A percentile compares a stretch with the other conserved stretches of the same genome.
Evolutionary conservation across 805 yeast genomes (phyloP).

Genomic region (Ogataea pilisensis): DNA sequence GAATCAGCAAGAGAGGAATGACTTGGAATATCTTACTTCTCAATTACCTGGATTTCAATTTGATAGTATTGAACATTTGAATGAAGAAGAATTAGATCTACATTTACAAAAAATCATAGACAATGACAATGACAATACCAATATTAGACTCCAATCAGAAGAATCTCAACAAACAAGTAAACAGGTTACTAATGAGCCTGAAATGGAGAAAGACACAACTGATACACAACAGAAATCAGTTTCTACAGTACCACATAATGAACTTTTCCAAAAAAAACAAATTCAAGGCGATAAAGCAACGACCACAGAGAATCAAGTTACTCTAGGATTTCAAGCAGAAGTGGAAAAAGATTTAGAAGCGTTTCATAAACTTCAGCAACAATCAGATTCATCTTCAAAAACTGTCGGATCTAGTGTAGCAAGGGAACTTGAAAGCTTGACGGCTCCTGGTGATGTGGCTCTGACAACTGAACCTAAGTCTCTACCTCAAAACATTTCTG

Average conservation of each 20-base stretch:
- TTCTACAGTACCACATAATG: conserved; percentile 1
- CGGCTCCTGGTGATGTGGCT: background rate
- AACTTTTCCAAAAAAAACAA: background rate
- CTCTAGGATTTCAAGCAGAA: background rate
- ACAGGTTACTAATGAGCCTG: no score
- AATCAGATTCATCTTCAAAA: background rate
- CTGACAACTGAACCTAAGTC: background rate
- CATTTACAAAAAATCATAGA: conserved; percentile 27
- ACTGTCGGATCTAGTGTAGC: background rate
- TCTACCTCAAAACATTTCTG: no score
- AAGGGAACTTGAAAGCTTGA: background rate
- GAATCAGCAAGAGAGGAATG: conserved; percentile 1
- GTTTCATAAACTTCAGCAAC: background rate
- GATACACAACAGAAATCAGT: no score
- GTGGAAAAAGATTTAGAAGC: conserved; percentile 6
- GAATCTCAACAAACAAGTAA: no score
- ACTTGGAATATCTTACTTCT: conserved; percentile 22
- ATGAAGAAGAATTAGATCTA: conserved; percentile 27
- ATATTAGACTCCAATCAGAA: background rate
- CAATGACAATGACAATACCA: conserved; percentile 10
- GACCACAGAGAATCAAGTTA: no score
- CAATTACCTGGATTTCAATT: conserved; percentile 23
- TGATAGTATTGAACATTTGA: conserved; percentile 21
- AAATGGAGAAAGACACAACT: no score
- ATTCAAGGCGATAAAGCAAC: no score